phyloP scores from a whole-genome alignment of 2,329 filamentous ascomycete genomes.

The Seiridium unicorne region DNA sequence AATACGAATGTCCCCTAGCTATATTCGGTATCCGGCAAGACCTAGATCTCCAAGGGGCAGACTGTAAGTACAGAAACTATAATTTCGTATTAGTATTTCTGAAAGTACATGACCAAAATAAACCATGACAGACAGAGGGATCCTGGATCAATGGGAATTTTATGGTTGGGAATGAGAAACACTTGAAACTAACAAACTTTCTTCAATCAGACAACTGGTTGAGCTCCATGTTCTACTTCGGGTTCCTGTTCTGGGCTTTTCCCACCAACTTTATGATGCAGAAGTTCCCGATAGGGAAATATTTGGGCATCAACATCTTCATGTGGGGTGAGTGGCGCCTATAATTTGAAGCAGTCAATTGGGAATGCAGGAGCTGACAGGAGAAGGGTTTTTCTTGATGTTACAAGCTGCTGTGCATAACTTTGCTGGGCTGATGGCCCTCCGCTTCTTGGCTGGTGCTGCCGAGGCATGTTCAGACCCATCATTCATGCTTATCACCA shows the following conservation, averaged over 20 bases:
- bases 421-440: slow-evolving; percentile 47
- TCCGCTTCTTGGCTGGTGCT: slow-evolving; percentile 52
- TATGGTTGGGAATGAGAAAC: not conserved
- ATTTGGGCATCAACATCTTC: slow-evolving; percentile 47
- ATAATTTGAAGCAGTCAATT: not conserved
- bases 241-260: slow-evolving; percentile 51
- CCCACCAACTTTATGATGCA: slow-evolving; percentile 54
- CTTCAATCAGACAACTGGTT: not conserved
- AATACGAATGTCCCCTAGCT: slow-evolving; percentile 21
- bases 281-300: slow-evolving; percentile 50
- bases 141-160: too few relatives aligned
- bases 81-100: too few relatives aligned
- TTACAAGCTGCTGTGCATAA: slow-evolving; percentile 48
- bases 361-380: not conserved
- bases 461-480: slow-evolving; percentile 56
- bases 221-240: slow-evolving; percentile 50
- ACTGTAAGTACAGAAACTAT: too few relatives aligned
- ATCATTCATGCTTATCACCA: slow-evolving; percentile 56
- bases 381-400: slow-evolving; percentile 43
- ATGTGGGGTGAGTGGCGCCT: slow-evolving; percentile 27
- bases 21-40: slow-evolving; percentile 61
- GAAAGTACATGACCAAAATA: too few relatives aligned
- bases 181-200: not conserved
- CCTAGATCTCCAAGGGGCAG: slow-evolving; percentile 45
- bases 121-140: too few relatives aligned